A percentile compares a stretch with the other conserved stretches of the same genome.
Evolutionary conservation across 805 yeast species (phyloP).

Genomic region (Nadsonia fulvescens): DNA sequence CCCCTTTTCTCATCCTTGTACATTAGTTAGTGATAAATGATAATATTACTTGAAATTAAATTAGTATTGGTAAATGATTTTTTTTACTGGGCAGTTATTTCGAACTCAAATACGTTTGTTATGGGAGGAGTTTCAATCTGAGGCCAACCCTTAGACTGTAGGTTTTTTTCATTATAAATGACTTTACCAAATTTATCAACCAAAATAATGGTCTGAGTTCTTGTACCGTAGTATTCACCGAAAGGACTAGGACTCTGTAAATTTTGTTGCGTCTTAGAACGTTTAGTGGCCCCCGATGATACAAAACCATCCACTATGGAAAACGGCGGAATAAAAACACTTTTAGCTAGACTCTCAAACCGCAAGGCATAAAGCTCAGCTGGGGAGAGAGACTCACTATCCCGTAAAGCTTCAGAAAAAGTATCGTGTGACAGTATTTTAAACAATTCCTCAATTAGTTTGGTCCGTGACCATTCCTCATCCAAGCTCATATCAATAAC

Average conservation of each 20-base stretch:
- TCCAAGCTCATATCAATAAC: conserved; percentile 12
- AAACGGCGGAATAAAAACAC: conserved; percentile 71
- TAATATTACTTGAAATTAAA: no score
- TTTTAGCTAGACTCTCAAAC: conserved; percentile 29
- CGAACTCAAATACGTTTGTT: conserved; percentile 2
- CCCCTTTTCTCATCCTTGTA: no score
- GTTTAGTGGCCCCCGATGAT: no score
- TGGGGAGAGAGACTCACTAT: conserved; percentile 17
- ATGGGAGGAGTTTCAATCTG: conserved; percentile 4
- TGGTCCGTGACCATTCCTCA: conserved; percentile 10
- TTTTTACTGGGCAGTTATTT: neutral
- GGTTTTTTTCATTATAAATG: conserved; percentile 42
- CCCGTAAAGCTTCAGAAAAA: conserved; percentile 15
- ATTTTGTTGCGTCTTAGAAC: conserved; percentile 29
- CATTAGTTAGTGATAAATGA: no score
- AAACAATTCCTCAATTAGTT: conserved; percentile 34
- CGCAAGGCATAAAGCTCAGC: conserved; percentile 11
- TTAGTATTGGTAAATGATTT: no score
- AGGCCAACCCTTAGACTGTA: conserved; percentile 18
- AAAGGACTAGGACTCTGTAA: conserved; percentile 15
- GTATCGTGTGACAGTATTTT: conserved; percentile 32
- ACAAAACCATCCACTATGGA: no score
- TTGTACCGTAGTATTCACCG: conserved; percentile 62
- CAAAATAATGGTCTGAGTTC: conserved; percentile 68
- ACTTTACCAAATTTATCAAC: conserved; percentile 33